Percentiles rank a stretch among this genome's conserved stretches.
These are phyloP conservation scores for Yarrowia deformans DNA, from an alignment of 805 yeast species.

Conservation along the genomic window DNA sequence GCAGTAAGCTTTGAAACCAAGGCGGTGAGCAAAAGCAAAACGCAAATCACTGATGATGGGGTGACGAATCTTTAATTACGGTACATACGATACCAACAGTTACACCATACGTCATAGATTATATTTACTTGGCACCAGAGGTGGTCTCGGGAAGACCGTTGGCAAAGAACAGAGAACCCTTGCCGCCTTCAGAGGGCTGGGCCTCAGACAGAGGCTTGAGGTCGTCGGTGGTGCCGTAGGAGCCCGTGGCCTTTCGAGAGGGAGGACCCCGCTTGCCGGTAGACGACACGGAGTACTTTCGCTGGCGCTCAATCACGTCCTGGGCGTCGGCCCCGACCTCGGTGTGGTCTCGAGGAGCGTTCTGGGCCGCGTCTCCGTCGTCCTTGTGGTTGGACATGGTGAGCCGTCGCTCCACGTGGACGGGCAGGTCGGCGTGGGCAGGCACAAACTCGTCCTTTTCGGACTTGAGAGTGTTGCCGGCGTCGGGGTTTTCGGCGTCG, in stretches of 20 bases:
- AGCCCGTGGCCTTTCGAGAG: slow-evolving; percentile 50
- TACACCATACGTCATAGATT: too few relatives aligned
- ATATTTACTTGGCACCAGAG: slow-evolving; percentile 42
- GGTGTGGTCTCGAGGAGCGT: slow-evolving; percentile 48
- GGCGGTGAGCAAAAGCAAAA: not conserved
- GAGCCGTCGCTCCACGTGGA: slow-evolving; percentile 49
- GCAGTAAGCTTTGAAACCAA: not conserved
- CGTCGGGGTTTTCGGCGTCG: slow-evolving; percentile 48
- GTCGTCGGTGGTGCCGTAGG: slow-evolving; percentile 48
- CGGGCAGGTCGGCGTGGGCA: slow-evolving; percentile 46
- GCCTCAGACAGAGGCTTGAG: slow-evolving; percentile 48
- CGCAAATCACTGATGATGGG: too few relatives aligned
- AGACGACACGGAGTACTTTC: slow-evolving; percentile 47
- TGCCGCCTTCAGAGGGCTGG: slow-evolving; percentile 30
- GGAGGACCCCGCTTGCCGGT: slow-evolving; percentile 41
- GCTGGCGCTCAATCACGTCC: slow-evolving; percentile 44
- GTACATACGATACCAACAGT: too few relatives aligned
- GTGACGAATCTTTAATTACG: too few relatives aligned
- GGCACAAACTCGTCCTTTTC: slow-evolving; percentile 49
- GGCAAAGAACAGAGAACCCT: slow-evolving; percentile 48
- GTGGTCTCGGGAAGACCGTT: slow-evolving; percentile 50
- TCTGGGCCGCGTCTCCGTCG: slow-evolving; percentile 46
- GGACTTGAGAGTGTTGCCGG: slow-evolving; percentile 46
- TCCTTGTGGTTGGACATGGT: slow-evolving; percentile 49
- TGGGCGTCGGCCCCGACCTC: slow-evolving; percentile 44